Conservation (phyloP, 192 early-diverging fungal species). For the Backusella sp. region DNA sequence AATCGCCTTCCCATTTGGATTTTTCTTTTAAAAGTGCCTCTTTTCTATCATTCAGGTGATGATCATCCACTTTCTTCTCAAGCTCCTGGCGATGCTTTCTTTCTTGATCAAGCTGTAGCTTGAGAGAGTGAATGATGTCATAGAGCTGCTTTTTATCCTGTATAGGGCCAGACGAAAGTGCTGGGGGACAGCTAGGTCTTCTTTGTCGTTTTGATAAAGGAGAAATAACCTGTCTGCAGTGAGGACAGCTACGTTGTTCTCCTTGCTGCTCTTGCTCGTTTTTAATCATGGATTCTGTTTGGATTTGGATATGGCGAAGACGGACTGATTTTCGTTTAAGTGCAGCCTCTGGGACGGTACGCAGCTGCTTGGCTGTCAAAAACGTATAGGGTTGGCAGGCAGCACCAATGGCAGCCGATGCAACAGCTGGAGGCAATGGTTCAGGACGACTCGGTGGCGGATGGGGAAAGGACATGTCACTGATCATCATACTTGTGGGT, state of each 20-base stretch:
- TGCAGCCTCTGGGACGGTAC: not conserved
- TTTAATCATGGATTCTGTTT: conserved; percentile 9
- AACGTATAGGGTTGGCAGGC: not conserved
- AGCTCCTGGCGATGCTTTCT: conserved; percentile 31
- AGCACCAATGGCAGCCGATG: not conserved
- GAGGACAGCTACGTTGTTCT: conserved; percentile 11
- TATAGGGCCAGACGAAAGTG: conserved; percentile 3
- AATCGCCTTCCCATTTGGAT: conserved; percentile 26
- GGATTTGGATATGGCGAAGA: conserved; percentile 25
- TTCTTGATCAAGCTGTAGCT: conserved; percentile 28
- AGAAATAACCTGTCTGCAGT: conserved; percentile 8
- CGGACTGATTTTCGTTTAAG: conserved; percentile 18
- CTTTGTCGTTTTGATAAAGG: not conserved
- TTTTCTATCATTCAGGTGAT: conserved; percentile 36
- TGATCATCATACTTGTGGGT: not conserved
- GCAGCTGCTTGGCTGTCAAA: not conserved
- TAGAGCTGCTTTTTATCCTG: not conserved
- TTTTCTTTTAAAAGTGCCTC: conserved; percentile 38
- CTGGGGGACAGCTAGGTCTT: conserved; percentile 13
- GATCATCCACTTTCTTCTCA: conserved; percentile 39
- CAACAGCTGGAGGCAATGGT: not conserved
- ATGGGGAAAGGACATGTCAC: not conserved
- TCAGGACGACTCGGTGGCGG: conserved; percentile 3
- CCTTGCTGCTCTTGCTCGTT: not conserved
- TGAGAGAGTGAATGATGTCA: conserved; percentile 18